phyloP scores from a whole-genome alignment of 352 stramenopile species.

The Phytophthora europaea region DNA sequence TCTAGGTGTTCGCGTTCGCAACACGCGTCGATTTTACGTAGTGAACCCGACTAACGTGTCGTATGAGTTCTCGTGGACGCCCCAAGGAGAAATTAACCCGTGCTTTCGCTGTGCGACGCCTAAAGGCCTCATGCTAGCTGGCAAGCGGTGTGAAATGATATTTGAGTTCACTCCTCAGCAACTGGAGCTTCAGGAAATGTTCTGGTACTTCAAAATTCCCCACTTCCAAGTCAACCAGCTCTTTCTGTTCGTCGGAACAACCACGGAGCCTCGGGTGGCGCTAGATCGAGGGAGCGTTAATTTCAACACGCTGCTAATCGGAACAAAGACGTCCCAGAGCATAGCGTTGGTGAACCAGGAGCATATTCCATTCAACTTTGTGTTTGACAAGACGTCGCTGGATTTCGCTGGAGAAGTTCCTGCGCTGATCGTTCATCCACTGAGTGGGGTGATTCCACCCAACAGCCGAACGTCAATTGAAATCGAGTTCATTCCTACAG shows the following conservation, averaged over 20 bases:
- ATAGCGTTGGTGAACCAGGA: constrained; percentile 94
- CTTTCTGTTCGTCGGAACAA: constrained; percentile 94
- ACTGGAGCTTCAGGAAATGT: constrained; percentile 91
- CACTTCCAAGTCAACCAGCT: constrained; percentile 91
- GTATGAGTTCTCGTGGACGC: constrained; percentile 95
- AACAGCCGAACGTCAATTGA: constrained; percentile 86
- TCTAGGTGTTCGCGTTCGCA: constrained; percentile 91
- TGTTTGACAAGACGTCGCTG: constrained; percentile 93
- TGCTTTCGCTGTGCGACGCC: constrained; percentile 92
- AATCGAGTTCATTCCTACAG: constrained; percentile 91
- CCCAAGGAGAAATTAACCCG: constrained; percentile 73
- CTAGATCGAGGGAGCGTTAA: constrained; percentile 92
- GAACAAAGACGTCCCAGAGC: constrained; percentile 86
- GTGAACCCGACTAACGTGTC: constrained; percentile 94
- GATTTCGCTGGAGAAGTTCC: constrained; percentile 83
- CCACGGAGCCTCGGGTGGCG: constrained; percentile 90
- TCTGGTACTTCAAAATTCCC: constrained; percentile 93
- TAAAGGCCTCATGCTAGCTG: constrained; percentile 93
- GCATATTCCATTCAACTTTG: constrained; percentile 94
- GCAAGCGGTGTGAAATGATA: constrained; percentile 96
- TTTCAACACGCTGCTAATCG: constrained; percentile 94
- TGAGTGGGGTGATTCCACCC: constrained; percentile 92
- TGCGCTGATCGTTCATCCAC: constrained; percentile 85
- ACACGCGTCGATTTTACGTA: constrained; percentile 94
- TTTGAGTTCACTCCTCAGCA: constrained; percentile 96